Conservation (phyloP, 805 yeast species). For the Starmerella cellae region DNA sequence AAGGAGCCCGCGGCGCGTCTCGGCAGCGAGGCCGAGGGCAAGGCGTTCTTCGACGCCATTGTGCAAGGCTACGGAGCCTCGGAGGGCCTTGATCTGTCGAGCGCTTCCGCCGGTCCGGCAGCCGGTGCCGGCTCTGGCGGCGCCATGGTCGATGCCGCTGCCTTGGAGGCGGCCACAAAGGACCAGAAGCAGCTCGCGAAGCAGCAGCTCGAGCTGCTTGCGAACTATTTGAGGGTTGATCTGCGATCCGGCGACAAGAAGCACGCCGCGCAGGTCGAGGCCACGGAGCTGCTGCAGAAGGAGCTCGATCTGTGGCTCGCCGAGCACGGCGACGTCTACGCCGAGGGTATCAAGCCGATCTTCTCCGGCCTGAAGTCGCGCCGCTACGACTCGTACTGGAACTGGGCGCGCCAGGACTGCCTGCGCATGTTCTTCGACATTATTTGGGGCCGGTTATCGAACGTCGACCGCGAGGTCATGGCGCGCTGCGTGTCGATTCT, state of each 20-base stretch:
- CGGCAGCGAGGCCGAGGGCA: conserved; percentile 77
- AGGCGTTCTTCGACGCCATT: conserved; percentile 66
- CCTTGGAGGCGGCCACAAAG: conserved; percentile 67
- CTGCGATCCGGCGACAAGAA: conserved; percentile 82
- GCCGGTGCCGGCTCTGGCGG: conserved; percentile 47
- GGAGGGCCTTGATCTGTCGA: conserved; percentile 63
- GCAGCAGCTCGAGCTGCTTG: conserved; percentile 81
- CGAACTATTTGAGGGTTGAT: conserved; percentile 88
- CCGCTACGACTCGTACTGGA: conserved; percentile 95
- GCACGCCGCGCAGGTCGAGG: conserved; percentile 69
- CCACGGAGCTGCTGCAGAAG: conserved; percentile 66
- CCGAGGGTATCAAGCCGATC: conserved; percentile 78
- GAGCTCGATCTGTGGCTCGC: conserved; percentile 86
- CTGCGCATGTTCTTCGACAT: conserved; percentile 88
- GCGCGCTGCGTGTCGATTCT: conserved; percentile 91
- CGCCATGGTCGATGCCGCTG: conserved; percentile 87
- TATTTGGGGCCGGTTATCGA: conserved; percentile 81
- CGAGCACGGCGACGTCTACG: conserved; percentile 88
- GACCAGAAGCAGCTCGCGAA: conserved; percentile 58
- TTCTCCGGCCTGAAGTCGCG: conserved; percentile 90
- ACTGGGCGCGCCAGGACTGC: conserved; percentile 98
- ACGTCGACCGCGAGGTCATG: conserved; percentile 90
- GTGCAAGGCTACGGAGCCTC: conserved; percentile 76
- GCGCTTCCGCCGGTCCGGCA: conserved; percentile 44
- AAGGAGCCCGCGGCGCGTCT: conserved; percentile 86